These are phyloP conservation scores for Camellia oleifera DNA, from an alignment of 179 eudicot genomes.

Conservation along the genomic window DNA sequence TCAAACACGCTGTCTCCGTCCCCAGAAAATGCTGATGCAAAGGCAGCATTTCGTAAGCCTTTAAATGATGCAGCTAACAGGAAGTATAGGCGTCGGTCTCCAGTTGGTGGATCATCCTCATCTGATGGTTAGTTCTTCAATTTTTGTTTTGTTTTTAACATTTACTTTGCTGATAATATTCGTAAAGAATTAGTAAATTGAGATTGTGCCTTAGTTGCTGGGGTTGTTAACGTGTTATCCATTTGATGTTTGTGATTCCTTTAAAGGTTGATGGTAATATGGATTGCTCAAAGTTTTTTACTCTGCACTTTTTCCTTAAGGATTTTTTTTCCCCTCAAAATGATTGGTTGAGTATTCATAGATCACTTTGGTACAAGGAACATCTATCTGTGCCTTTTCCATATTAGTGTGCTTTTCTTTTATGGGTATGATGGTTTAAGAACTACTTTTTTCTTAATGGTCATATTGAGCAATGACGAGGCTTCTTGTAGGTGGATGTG, in stretches of 20 bases:
- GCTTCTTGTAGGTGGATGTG: too few relatives aligned
- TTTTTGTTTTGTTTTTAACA: not conserved
- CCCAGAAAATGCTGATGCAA: slow-evolving; percentile 45
- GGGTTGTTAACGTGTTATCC: not conserved
- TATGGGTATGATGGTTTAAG: too few relatives aligned
- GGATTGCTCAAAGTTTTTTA: not conserved
- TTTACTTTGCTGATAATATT: not conserved
- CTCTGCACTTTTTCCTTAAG: too few relatives aligned
- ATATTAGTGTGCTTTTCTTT: not conserved
- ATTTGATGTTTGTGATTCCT: not conserved
- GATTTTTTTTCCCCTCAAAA: too few relatives aligned
- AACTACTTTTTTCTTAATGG: not conserved
- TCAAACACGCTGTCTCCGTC: slow-evolving; percentile 37
- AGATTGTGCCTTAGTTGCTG: not conserved
- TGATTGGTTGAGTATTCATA: not conserved
- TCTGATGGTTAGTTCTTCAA: slow-evolving; percentile 58
- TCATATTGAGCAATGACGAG: too few relatives aligned
- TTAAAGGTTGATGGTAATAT: not conserved
- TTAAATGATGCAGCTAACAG: slow-evolving; percentile 62
- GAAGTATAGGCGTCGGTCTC: slow-evolving; percentile 77
- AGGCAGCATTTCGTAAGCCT: slow-evolving; percentile 75
- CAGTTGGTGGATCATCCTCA: slow-evolving; percentile 57
- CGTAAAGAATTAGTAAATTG: not conserved
- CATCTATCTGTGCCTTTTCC: not conserved
- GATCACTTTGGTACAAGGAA: not conserved